phyloP scores from a whole-genome alignment of 257 asterid species.

The Cinchona pubescens region DNA sequence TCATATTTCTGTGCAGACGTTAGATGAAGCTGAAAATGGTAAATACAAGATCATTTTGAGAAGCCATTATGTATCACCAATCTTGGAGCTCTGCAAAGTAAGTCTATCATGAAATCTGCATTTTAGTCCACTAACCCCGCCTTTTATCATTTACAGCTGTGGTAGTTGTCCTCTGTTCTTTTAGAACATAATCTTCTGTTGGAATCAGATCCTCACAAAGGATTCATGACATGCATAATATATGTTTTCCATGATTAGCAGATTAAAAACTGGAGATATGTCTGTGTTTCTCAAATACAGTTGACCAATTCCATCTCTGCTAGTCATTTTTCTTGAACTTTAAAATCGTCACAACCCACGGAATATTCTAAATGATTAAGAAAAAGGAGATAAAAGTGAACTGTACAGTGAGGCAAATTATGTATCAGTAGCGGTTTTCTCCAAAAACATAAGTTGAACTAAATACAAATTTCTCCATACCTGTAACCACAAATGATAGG shows the following conservation, averaged over 20 bases:
- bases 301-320: neutral
- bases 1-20: conserved; percentile 49
- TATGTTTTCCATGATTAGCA: neutral
- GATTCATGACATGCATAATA: neutral
- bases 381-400: neutral
- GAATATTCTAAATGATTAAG: too few relatives aligned
- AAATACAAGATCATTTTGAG: conserved; percentile 64
- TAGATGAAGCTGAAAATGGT: conserved; percentile 70
- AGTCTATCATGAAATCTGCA: conserved; percentile 3
- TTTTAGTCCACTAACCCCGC: neutral
- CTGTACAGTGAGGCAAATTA: neutral
- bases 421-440: neutral
- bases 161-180: neutral
- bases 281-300: neutral
- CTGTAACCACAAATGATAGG: neutral
- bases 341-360: too few relatives aligned
- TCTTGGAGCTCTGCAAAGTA: conserved; percentile 89
- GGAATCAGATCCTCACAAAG: neutral
- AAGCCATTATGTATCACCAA: conserved; percentile 81
- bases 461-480: too few relatives aligned
- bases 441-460: too few relatives aligned
- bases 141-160: neutral
- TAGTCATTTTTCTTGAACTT: neutral
- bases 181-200: neutral
- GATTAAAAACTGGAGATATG: neutral